phyloP scores from a whole-genome alignment of 768 basidiomycete genomes.

The Suillus hirtellus region DNA sequence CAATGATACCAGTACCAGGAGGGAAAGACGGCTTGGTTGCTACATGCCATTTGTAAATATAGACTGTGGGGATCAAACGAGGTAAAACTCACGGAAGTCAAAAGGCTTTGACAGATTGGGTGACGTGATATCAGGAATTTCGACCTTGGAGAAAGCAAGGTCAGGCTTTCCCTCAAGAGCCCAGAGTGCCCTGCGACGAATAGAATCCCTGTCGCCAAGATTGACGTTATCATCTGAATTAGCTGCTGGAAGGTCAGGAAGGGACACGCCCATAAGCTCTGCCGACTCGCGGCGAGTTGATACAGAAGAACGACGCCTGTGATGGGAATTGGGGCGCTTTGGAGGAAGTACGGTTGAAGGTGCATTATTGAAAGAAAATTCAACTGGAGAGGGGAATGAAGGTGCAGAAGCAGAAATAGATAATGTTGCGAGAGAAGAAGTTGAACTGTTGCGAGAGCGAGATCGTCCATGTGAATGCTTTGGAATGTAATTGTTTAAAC shows the following conservation, averaged over 20 bases:
- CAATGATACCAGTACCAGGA: slow-evolving; percentile 42
- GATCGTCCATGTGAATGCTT: slow-evolving; percentile 41
- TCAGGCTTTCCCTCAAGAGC: slow-evolving; percentile 85
- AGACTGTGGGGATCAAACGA: slow-evolving; percentile 9
- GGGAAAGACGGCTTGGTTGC: slow-evolving; percentile 64
- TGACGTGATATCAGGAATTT: slow-evolving; percentile 76
- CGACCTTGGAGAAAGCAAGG: slow-evolving; percentile 69
- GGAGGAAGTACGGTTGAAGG: slow-evolving; percentile 28
- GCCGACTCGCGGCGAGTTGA: slow-evolving; percentile 89
- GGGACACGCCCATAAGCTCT: slow-evolving; percentile 83
- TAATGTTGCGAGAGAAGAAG: slow-evolving; percentile 39
- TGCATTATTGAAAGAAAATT: slow-evolving; percentile 32
- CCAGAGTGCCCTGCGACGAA: slow-evolving; percentile 80
- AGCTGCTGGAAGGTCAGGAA: slow-evolving; percentile 64
- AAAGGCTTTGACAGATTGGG: slow-evolving; percentile 59
- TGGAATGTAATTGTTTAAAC: slow-evolving; percentile 39
- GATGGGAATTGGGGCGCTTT: slow-evolving; percentile 74
- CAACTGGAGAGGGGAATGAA: slow-evolving; percentile 38
- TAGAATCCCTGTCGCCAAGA: slow-evolving; percentile 72
- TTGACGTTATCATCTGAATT: slow-evolving; percentile 67
- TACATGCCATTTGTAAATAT: slow-evolving; percentile 25
- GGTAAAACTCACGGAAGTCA: slow-evolving; percentile 60
- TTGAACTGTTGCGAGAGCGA: slow-evolving; percentile 69
- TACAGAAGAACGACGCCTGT: slow-evolving; percentile 82
- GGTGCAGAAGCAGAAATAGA: slow-evolving; percentile 43